A percentile compares a stretch with the other conserved stretches of the same genome.
Evolutionary conservation across 352 stramenopile species (phyloP).

Genomic region (Labyrinthula sp.): DNA sequence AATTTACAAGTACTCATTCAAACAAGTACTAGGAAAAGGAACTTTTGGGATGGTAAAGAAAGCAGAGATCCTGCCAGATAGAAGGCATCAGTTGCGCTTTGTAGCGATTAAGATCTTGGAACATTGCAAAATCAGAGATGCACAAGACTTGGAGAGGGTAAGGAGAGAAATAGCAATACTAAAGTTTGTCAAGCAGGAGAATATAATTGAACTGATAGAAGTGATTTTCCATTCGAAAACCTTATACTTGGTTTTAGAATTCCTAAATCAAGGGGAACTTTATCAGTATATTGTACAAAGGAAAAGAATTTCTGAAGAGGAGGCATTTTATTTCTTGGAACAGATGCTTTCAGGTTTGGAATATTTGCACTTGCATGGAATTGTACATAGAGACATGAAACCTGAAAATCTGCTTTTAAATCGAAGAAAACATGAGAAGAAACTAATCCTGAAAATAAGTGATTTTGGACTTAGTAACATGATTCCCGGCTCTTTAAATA

Average conservation of each 20-base stretch:
- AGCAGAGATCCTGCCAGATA: conserved; percentile 59
- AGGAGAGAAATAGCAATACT: conserved; percentile 76
- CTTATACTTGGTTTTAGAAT: conserved; percentile 78
- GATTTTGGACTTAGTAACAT: conserved; percentile 74
- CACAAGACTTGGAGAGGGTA: conserved; percentile 59
- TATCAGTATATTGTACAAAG: conserved; percentile 79
- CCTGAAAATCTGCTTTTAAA: conserved; percentile 69
- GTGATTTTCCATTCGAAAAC: conserved; percentile 54
- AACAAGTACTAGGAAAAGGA: conserved; percentile 68
- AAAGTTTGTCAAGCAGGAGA: conserved; percentile 58
- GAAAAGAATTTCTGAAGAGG: conserved; percentile 50
- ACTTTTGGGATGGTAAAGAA: conserved; percentile 76
- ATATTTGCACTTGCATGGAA: conserved; percentile 62
- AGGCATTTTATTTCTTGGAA: conserved; percentile 55
- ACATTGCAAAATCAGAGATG: conserved; percentile 61
- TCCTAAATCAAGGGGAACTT: conserved; percentile 59
- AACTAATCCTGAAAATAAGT: conserved; percentile 60
- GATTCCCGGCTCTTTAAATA: no score
- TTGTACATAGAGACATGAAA: conserved; percentile 59
- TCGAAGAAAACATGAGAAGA: conserved; percentile 35
- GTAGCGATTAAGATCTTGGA: conserved; percentile 73
- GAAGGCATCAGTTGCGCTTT: no score
- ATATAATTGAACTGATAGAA: conserved; percentile 69
- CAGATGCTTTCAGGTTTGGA: conserved; percentile 67
- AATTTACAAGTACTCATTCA: no score